phyloP scores from a whole-genome alignment of 805 yeast species.

The Monosporozyma aerobia region DNA sequence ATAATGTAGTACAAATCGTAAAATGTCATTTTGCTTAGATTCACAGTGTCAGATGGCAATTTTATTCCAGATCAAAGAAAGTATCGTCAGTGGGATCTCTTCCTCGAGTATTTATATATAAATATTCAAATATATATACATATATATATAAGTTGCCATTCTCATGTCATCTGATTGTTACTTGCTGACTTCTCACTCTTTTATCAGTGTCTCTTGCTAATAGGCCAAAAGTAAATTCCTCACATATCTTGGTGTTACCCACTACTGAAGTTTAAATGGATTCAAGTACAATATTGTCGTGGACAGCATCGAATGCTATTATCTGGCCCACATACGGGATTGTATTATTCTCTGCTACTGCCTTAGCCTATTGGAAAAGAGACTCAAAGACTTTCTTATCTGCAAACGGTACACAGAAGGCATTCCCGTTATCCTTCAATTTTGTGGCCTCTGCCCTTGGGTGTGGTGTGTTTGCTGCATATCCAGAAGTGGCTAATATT shows the following conservation, averaged over 20 bases:
- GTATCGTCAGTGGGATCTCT: neutral
- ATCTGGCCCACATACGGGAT: constrained; percentile 51
- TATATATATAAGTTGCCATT: too few relatives aligned
- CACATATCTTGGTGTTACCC: neutral
- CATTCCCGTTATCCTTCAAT: constrained; percentile 74
- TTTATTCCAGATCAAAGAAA: neutral
- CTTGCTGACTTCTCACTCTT: too few relatives aligned
- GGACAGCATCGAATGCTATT: constrained; percentile 44
- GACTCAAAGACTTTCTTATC: constrained; percentile 53
- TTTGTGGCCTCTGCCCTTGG: constrained; percentile 93
- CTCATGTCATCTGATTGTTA: too few relatives aligned
- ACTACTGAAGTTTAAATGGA: neutral
- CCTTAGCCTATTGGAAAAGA: constrained; percentile 50
- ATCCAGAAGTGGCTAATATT: constrained; percentile 75
- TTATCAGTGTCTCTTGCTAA: too few relatives aligned
- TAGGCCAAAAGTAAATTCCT: neutral
- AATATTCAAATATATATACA: too few relatives aligned
- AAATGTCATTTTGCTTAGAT: neutral
- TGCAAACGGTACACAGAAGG: constrained; percentile 72
- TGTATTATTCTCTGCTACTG: constrained; percentile 45
- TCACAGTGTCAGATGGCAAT: neutral
- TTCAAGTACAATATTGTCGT: constrained; percentile 1
- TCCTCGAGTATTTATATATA: neutral
- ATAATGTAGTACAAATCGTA: neutral
- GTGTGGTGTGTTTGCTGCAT: constrained; percentile 78